A percentile compares a stretch with the other conserved stretches of the same genome.
Evolutionary conservation across 192 early-diverging fungal genomes (phyloP).

Genomic region (Entomortierella parvispora): DNA sequence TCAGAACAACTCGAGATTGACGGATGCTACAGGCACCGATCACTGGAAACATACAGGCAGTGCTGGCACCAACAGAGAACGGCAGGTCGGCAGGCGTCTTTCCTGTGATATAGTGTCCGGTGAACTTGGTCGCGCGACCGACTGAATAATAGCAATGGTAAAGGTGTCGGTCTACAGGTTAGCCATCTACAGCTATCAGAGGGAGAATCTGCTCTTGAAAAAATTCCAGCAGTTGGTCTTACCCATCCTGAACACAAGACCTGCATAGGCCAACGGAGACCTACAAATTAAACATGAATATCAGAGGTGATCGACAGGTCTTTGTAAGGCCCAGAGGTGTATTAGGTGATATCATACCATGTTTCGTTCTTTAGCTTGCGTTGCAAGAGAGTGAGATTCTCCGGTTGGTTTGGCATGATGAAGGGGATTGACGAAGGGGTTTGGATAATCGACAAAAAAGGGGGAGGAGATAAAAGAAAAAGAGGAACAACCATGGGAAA

Average conservation of each 20-base stretch:
- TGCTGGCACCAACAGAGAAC: conserved; percentile 9
- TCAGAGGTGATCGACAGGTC: background rate
- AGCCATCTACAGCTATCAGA: background rate
- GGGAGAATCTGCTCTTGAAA: no score
- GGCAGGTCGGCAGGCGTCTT: conserved; percentile 15
- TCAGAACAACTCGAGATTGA: conserved; percentile 22
- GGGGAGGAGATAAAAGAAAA: no score
- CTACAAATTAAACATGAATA: background rate
- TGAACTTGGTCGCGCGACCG: conserved; percentile 20
- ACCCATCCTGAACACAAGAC: background rate
- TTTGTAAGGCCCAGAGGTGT: background rate
- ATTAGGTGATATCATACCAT: no score
- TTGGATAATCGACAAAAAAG: no score
- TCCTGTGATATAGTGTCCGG: conserved; percentile 14
- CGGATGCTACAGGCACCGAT: conserved; percentile 20
- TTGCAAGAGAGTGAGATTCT: no score
- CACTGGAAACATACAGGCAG: conserved; percentile 13
- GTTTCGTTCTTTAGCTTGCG: no score
- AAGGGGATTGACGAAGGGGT: no score
- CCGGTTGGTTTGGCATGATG: no score
- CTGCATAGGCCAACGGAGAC: background rate
- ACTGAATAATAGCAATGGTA: background rate
- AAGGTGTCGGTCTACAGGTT: background rate
- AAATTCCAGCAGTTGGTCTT: no score
- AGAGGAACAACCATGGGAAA: no score